Evolutionary conservation across 1,139 yeast genomes (phyloP).

Genomic region (Pichia sp.): DNA sequence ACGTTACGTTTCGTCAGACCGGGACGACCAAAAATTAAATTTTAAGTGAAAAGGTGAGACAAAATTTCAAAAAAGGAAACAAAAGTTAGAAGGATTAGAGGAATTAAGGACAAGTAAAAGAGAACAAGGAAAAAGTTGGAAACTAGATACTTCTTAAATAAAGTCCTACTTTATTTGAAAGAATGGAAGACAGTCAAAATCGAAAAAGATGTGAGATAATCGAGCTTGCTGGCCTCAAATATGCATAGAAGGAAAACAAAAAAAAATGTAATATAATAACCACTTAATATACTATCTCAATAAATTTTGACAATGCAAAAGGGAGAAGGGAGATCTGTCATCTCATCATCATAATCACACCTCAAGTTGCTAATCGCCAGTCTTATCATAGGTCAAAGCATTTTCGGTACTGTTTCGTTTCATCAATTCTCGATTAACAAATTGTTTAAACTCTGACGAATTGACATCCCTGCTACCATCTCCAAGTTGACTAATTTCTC

Average conservation of each 20-base stretch:
- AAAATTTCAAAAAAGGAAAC: background rate
- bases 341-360: background rate
- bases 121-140: background rate
- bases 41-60: background rate
- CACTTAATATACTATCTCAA: background rate
- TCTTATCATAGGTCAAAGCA: background rate
- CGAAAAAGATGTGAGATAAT: no score
- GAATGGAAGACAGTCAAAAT: background rate
- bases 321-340: background rate
- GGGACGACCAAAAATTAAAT: background rate
- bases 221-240: no score
- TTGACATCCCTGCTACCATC: slow-evolving; percentile 11
- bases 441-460: slow-evolving; percentile 12
- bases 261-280: background rate
- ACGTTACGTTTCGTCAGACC: background rate
- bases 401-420: background rate
- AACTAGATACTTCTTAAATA: no score
- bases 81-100: background rate
- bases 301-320: background rate
- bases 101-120: background rate
- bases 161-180: background rate
- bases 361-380: background rate
- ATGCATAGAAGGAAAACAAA: background rate
- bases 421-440: slow-evolving; percentile 13
- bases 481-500: slow-evolving; percentile 43